Base-by-base conservation (phyloP, 2,329 filamentous ascomycete species). In the Aspergillus persii region DNA sequence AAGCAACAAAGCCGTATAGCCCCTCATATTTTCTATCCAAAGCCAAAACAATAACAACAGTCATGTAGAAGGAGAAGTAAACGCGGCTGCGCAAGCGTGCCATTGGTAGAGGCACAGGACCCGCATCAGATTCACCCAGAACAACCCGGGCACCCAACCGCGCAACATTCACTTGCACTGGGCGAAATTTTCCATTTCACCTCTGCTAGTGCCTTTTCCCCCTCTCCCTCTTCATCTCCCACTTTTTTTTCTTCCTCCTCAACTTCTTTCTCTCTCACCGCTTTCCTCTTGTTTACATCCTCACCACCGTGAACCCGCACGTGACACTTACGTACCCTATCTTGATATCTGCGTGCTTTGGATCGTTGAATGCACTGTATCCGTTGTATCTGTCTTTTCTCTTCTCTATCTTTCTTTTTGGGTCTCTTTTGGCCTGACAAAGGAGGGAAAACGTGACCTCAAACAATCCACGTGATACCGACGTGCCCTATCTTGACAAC, bases 401-500 rank as follows among this genome's bases (percentile, higher is more conserved):
- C 36, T 36, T 12, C 8, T 29, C 8, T 54, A 26, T 54, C 18
- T 27, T 39, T 55, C n/a, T 46, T 33, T 33, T 41, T 15, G 36
- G 3, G 36, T 41, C 36, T 41, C 11, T n/a, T n/a, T 41, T 41
- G 36, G 36, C 4, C 5, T 41, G 12, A 6, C 4, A 4, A 15
- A 41, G n/a, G 6, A 6, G 36, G 12, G 12, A 5, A n/a, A 41
- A 41, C 36, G 36, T n/a, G 15, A n/a, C 5, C 5, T 41, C 36
- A 41, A 41, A 39, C 47, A 18, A n/a, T 56, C 52, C 64, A 63
- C 63, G 55, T 65, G 59, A 66, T 51, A 18, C 15, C 8, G 7
- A 9, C 8, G 30, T 61, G 49, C 54, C 59, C 58, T 63, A 41
- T 41, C 36, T 15, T 41, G 36, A 41, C 36, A 15, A 1, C 15